phyloP scores from a whole-genome alignment of 371 early-diverging fungal species.

The Rhizopus microsporus region DNA sequence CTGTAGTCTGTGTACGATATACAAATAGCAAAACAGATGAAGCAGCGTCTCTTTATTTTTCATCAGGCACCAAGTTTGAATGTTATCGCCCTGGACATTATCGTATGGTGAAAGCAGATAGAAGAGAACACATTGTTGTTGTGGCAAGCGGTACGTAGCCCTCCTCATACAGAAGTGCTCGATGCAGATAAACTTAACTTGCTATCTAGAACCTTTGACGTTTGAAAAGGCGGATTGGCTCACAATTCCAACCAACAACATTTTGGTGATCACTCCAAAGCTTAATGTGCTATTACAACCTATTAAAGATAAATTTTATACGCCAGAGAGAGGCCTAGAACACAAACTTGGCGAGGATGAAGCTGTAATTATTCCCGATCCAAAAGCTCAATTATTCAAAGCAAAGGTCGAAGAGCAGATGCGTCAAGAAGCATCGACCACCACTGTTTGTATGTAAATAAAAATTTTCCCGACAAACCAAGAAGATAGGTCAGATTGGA shows the following conservation, averaged over 20 bases:
- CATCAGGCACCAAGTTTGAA: conserved; percentile 71
- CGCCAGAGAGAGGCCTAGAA: conserved; percentile 39
- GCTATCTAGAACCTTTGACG: conserved; percentile 71
- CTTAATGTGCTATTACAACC: conserved; percentile 78
- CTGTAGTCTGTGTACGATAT: conserved; percentile 83
- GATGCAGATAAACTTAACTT: background rate
- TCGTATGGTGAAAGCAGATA: conserved; percentile 79
- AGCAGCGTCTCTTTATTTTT: conserved; percentile 81
- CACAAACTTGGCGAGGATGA: conserved; percentile 39
- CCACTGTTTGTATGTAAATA: background rate
- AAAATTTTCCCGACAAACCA: no score
- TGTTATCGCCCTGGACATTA: conserved; percentile 68
- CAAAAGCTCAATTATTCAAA: conserved; percentile 41
- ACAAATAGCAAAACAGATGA: conserved; percentile 67
- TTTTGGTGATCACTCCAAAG: conserved; percentile 75
- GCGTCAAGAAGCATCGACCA: conserved; percentile 15
- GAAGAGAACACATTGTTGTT: conserved; percentile 82
- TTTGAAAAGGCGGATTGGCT: conserved; percentile 86
- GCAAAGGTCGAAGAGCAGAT: conserved; percentile 24
- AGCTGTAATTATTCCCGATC: conserved; percentile 48
- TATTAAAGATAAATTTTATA: conserved; percentile 72
- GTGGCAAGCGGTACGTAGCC: conserved; percentile 67
- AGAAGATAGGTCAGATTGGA: no score
- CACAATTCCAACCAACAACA: conserved; percentile 77
- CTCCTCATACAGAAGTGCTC: background rate